Percentiles rank a stretch among this genome's conserved stretches.
These are phyloP conservation scores for Serendipita indica DNA, from an alignment of 768 basidiomycete genomes.

Conservation along the genomic window DNA sequence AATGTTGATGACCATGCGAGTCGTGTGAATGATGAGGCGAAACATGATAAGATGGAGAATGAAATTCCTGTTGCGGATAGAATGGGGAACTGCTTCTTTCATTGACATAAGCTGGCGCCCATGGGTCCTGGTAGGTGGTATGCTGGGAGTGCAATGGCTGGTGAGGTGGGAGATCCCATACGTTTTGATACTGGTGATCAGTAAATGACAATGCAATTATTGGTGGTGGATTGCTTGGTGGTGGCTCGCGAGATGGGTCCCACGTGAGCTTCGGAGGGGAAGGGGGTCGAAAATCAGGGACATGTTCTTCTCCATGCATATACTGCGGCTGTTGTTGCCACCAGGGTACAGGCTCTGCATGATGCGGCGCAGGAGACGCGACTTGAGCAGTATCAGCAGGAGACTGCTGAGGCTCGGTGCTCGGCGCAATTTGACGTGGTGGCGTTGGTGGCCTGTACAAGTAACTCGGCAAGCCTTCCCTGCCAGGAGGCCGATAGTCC, in stretches of 20 bases:
- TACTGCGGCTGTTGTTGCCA: constrained; percentile 16
- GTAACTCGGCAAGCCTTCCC: constrained; percentile 1
- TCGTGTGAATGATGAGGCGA: constrained; percentile 5
- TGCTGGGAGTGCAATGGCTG: constrained; percentile 12
- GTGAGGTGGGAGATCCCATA: constrained; percentile 59
- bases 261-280: constrained; percentile 59
- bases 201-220: constrained; percentile 34
- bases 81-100: constrained; percentile 12
- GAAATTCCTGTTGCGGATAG: constrained; percentile 11
- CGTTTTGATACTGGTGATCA: constrained; percentile 67
- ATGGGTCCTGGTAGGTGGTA: constrained; percentile 8
- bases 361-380: constrained; percentile 15
- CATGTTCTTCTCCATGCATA: constrained; percentile 16
- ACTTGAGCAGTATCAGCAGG: too few species aligned
- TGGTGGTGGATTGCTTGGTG: constrained; percentile 46
- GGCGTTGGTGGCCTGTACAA: constrained; percentile 10
- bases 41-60: constrained; percentile 13
- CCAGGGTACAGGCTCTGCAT: constrained; percentile 11
- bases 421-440: neutral
- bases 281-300: constrained; percentile 28
- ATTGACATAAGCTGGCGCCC: constrained; percentile 3
- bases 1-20: constrained; percentile 11
- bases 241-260: constrained; percentile 70
- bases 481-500: neutral
- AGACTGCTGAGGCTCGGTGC: neutral